Conservation (phyloP, 306 rosid genomes). For the Acacia confusa region DNA sequence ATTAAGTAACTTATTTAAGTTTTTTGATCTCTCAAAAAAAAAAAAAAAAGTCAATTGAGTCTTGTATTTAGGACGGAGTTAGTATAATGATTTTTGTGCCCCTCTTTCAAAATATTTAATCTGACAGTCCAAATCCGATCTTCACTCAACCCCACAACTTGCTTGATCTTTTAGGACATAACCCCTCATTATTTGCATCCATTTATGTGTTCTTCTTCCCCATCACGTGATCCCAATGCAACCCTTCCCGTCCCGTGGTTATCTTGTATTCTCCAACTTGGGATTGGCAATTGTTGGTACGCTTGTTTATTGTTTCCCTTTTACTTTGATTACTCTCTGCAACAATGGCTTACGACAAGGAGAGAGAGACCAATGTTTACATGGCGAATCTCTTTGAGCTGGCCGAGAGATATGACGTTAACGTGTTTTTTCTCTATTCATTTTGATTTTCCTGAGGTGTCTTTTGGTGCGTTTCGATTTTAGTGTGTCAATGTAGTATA, state of each 20-base stretch:
- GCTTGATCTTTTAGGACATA: constrained; percentile 46
- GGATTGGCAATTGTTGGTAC: neutral
- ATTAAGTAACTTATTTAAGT: too few relatives aligned
- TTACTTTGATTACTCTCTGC: constrained; percentile 50
- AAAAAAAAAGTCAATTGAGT: too few relatives aligned
- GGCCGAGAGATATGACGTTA: constrained; percentile 94
- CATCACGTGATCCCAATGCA: neutral
- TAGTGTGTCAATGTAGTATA: neutral
- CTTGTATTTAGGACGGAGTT: too few relatives aligned
- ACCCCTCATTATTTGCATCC: constrained; percentile 41
- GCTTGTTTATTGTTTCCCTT: neutral
- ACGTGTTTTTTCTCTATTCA: neutral
- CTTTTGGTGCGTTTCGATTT: neutral
- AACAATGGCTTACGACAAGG: constrained; percentile 75
- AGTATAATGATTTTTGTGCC: constrained; percentile 60
- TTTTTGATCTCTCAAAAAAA: too few relatives aligned
- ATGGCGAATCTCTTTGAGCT: constrained; percentile 92
- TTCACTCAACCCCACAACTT: constrained; percentile 36
- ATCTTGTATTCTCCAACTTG: neutral
- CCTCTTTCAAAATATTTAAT: constrained; percentile 40
- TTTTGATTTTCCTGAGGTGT: neutral
- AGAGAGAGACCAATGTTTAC: constrained; percentile 94
- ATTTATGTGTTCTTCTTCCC: neutral
- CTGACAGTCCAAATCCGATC: constrained; percentile 70
- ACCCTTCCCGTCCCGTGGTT: neutral